Evolutionary conservation across 495 filamentous ascomycete genomes (phyloP), one percentile per base, ranked within the genome.

Genomic region (Tuber microsphaerosporum): DNA sequence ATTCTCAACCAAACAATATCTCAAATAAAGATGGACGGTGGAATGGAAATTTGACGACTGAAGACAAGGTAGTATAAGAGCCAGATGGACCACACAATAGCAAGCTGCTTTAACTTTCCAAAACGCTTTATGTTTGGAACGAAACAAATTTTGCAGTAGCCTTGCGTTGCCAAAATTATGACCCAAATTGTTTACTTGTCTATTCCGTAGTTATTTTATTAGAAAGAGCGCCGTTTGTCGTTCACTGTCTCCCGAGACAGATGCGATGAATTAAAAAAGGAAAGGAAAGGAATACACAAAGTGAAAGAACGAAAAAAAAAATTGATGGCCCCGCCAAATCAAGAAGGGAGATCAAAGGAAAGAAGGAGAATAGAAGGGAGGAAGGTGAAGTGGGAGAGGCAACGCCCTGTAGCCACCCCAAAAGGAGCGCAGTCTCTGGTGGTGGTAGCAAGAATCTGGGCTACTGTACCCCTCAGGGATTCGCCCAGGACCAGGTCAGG

Each of bases 241-340:
- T 20, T 41, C 43, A 26, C 75, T 22, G 39, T 76, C 69, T 71
- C 48, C 56, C 37, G 19, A 51, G 70, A 56, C 69, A 72, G 70
- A 70, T 16, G 41, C 41, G 42, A 39, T 31, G 43, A 39, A 79
- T 10, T 74, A 69, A 14, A 65, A 31, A 70, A 73, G 41, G 71
- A 71, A 71, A 65, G 46, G 70, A 76, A 70, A 76, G 77, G 73
- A 74, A 70, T 73, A 69, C 56, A 45, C 56, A 41, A 79, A 51
- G 2, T n/a, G 48, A 37, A 48, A 44, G 61, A 34, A 45, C 1
- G 44, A 45, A 71, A 71, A 20, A 43, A 56, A 19, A n/a, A 34
- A 41, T n/a, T 26, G 65, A 41, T 70, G 65, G 42, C 42, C 51
- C 71, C 34, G 73, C 70, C 69, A 78, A 78, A 75, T 78, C 71